A percentile compares a stretch with the other conserved stretches of the same genome.
Evolutionary conservation across 2,329 filamentous ascomycete genomes (phyloP).

Genomic region (Talaromyces funiculosus): DNA sequence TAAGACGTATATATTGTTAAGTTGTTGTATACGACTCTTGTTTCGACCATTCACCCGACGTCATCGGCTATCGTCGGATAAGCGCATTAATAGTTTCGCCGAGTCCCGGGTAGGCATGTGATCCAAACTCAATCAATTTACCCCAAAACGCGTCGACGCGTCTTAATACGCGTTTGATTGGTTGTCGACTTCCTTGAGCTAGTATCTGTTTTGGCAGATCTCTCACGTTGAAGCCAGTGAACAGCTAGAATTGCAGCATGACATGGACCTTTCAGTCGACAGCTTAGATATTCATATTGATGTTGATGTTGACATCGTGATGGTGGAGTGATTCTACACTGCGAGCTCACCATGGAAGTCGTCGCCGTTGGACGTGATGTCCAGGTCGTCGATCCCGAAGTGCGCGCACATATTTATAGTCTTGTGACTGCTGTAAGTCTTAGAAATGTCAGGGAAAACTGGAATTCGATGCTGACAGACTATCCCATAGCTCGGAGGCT

Average conservation of each 20-base stretch:
- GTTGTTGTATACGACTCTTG: background rate
- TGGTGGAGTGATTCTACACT: constrained; percentile 16
- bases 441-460: background rate
- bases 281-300: background rate
- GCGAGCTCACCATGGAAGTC: constrained; percentile 33
- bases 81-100: constrained; percentile 8
- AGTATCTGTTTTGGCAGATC: background rate
- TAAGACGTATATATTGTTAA: background rate
- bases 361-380: constrained; percentile 41
- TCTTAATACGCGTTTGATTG: constrained; percentile 23
- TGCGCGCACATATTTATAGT: constrained; percentile 88
- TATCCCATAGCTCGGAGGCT: constrained; percentile 68
- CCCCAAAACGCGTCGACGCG: constrained; percentile 25
- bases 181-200: background rate
- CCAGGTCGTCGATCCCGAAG: constrained; percentile 75
- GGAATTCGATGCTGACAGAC: constrained; percentile 3
- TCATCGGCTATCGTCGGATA: constrained; percentile 30
- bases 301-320: constrained; percentile 8
- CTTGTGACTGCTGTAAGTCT: constrained; percentile 80
- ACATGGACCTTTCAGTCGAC: background rate
- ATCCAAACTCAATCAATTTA: constrained; percentile 5
- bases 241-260: background rate
- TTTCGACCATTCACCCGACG: constrained; percentile 17
- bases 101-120: constrained; percentile 1
- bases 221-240: background rate